Percentiles rank a stretch among this genome's conserved stretches.
phyloP scores from a whole-genome alignment of 345 rosid genomes.

The Sonneratia alba region DNA sequence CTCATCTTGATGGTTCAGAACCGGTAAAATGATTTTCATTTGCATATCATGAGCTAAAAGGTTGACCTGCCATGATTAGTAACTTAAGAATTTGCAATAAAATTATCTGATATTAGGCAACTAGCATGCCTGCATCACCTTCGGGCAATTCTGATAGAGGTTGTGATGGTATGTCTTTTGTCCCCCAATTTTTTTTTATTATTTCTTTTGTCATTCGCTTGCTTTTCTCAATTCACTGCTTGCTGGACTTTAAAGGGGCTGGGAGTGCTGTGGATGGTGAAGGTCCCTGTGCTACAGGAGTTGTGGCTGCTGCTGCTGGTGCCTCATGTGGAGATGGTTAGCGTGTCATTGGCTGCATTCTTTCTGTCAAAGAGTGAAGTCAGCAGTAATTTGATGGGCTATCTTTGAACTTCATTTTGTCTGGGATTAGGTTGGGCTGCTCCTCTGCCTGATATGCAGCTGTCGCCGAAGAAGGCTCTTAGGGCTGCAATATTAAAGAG shows the following conservation, averaged over 20 bases:
- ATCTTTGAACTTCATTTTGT: neutral
- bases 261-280: constrained; percentile 52
- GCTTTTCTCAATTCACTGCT: constrained; percentile 8
- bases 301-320: constrained; percentile 23
- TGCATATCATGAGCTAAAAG: neutral
- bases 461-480: constrained; percentile 70
- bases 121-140: constrained; percentile 28
- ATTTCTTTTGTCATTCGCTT: constrained; percentile 13
- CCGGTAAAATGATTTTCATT: constrained; percentile 24
- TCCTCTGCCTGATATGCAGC: constrained; percentile 27
- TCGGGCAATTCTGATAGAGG: constrained; percentile 51
- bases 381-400: neutral
- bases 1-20: constrained; percentile 28
- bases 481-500: constrained; percentile 70
- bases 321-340: constrained; percentile 41
- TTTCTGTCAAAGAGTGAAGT: neutral
- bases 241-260: constrained; percentile 38
- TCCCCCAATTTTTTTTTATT: neutral
- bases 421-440: constrained; percentile 37
- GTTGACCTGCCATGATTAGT: neutral
- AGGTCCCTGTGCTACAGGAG: constrained; percentile 35
- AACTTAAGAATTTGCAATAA: neutral
- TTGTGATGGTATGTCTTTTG: constrained; percentile 58
- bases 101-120: constrained; percentile 22
- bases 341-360: constrained; percentile 3